Percentiles rank a stretch among this genome's conserved stretches.
Evolutionary conservation across 495 filamentous ascomycete genomes (phyloP).

Genomic region (Penicillium flavigenum): DNA sequence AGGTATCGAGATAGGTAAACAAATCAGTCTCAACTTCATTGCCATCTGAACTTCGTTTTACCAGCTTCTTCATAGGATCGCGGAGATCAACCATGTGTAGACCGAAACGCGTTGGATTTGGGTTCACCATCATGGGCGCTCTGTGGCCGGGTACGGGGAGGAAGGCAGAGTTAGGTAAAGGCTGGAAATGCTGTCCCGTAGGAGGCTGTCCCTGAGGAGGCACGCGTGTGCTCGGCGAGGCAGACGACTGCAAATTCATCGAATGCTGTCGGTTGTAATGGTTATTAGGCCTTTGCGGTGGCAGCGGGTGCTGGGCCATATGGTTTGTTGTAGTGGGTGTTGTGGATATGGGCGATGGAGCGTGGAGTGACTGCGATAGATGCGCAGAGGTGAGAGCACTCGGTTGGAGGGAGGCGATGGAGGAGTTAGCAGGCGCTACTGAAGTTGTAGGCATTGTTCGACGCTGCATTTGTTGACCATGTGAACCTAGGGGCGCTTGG

Average conservation of each 20-base stretch:
- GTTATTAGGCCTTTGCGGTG: background rate
- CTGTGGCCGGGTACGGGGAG: slow-evolving; percentile 32
- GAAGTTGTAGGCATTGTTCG: background rate
- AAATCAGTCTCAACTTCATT: slow-evolving; percentile 22
- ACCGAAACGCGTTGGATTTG: slow-evolving; percentile 44
- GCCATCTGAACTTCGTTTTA: slow-evolving; percentile 16
- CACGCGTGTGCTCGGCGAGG: background rate
- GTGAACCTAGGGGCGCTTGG: background rate
- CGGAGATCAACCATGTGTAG: slow-evolving; percentile 59
- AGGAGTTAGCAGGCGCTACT: background rate
- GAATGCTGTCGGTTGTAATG: background rate
- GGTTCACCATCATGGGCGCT: slow-evolving; percentile 40
- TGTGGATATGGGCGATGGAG: background rate
- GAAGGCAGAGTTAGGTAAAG: slow-evolving; percentile 11
- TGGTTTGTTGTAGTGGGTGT: background rate
- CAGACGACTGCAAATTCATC: background rate
- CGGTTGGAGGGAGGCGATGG: background rate
- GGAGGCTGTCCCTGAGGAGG: background rate
- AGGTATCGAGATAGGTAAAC: slow-evolving; percentile 49
- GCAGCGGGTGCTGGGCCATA: background rate
- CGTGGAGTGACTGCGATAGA: too few species aligned
- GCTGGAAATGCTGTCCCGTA: background rate
- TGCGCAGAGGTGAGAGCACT: slow-evolving; percentile 4
- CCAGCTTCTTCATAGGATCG: slow-evolving; percentile 50
- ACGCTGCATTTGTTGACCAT: slow-evolving; percentile 1